phyloP scores from a whole-genome alignment of 202 grass and related monocot genomes.

The Saccharum hybrid region DNA sequence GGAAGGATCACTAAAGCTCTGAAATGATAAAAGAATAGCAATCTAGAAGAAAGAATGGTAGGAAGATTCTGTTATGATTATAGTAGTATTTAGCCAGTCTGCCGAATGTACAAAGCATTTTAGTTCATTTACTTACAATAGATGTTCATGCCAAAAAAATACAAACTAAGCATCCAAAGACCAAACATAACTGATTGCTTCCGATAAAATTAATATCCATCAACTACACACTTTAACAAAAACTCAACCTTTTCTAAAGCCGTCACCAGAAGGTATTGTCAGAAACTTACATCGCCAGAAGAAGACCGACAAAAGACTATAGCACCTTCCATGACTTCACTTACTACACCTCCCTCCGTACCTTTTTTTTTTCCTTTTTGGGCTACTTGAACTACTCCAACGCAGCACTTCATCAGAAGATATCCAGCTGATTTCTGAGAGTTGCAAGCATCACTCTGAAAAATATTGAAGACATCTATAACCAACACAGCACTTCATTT shows the following conservation, averaged over 20 bases:
- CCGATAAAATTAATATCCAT: neutral
- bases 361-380: neutral
- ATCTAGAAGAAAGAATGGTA: neutral
- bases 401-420: neutral
- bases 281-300: conserved; percentile 6
- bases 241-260: neutral
- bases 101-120: neutral
- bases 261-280: neutral
- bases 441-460: conserved; percentile 15
- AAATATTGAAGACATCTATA: conserved; percentile 32
- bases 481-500: conserved; percentile 23
- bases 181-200: neutral
- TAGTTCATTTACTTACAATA: neutral
- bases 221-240: neutral
- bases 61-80: neutral
- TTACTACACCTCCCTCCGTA: conserved; percentile 1
- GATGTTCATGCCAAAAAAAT: neutral
- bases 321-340: conserved; percentile 16
- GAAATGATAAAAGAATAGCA: neutral
- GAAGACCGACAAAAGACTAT: neutral
- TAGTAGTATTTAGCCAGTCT: neutral
- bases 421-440: conserved; percentile 27
- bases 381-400: conserved; percentile 8
- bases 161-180: neutral
- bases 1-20: neutral